phyloP scores from a whole-genome alignment of 805 yeast species.

The Wickerhamiella lipophila region DNA sequence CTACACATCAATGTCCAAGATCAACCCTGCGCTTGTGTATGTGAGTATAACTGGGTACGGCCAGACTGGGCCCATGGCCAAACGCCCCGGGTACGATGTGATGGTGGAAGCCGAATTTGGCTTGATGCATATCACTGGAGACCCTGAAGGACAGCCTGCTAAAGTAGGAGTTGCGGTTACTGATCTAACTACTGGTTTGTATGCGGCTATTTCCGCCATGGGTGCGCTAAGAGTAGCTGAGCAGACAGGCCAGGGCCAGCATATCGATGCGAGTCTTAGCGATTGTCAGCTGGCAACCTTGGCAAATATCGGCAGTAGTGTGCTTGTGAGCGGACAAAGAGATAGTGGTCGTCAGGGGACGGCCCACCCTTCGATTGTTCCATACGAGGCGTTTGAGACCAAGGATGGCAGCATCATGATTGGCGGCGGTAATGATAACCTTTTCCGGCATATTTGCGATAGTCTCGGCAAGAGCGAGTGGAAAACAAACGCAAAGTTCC shows the following conservation, averaged over 20 bases:
- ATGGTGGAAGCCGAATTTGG: slow-evolving; percentile 37
- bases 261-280: slow-evolving; percentile 29
- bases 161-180: slow-evolving; percentile 36
- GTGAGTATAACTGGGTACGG: slow-evolving; percentile 34
- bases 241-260: slow-evolving; percentile 30
- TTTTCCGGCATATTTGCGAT: slow-evolving; percentile 27
- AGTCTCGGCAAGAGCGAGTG: slow-evolving; percentile 29
- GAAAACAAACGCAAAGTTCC: slow-evolving; percentile 27
- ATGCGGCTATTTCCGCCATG: slow-evolving; percentile 30
- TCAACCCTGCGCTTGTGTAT: slow-evolving; percentile 28
- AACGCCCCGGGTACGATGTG: slow-evolving; percentile 34
- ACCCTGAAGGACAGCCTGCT: slow-evolving; percentile 31
- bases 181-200: slow-evolving; percentile 33
- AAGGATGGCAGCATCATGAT: slow-evolving; percentile 30
- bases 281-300: slow-evolving; percentile 33
- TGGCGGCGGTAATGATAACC: slow-evolving; percentile 34
- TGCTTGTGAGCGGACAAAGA: slow-evolving; percentile 30
- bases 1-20: slow-evolving; percentile 23
- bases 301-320: slow-evolving; percentile 32
- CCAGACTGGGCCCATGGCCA: slow-evolving; percentile 31
- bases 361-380: slow-evolving; percentile 33
- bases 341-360: slow-evolving; percentile 34
- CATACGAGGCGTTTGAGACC: slow-evolving; percentile 33
- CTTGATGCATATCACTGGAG: slow-evolving; percentile 35
- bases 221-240: slow-evolving; percentile 29